phyloP scores from a whole-genome alignment of 2,329 filamentous ascomycete species.

The Cephalotrichum gorgonifer region DNA sequence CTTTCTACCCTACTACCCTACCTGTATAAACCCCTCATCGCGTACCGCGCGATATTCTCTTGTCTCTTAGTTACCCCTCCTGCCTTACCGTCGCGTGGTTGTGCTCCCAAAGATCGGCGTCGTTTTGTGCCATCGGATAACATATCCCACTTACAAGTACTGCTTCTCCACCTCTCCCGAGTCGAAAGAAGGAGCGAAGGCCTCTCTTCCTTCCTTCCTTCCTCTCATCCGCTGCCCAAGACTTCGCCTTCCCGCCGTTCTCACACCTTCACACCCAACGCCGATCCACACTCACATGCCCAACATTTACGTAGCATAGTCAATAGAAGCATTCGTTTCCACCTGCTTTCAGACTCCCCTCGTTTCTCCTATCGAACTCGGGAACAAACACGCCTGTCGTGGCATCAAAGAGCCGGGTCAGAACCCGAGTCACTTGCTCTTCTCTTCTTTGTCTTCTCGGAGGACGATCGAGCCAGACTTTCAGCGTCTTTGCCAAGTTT shows the following conservation, averaged over 20 bases:
- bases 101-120: not conserved
- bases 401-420: not conserved
- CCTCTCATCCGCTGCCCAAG: too few relatives aligned
- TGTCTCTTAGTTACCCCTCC: not conserved
- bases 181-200: not conserved
- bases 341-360: not conserved
- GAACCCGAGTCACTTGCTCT: not conserved
- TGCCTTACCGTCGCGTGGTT: not conserved
- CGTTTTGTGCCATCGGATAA: not conserved
- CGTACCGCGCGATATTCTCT: too few relatives aligned
- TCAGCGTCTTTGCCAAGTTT: not conserved
- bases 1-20: too few relatives aligned
- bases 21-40: too few relatives aligned
- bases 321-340: constrained; percentile 3
- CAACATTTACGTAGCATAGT: constrained; percentile 3
- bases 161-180: not conserved
- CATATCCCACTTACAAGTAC: too few relatives aligned
- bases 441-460: not conserved
- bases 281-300: not conserved
- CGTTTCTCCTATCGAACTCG: not conserved
- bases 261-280: too few relatives aligned
- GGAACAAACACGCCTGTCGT: not conserved
- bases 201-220: not conserved
- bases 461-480: not conserved
- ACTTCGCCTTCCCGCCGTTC: too few relatives aligned